Base-by-base conservation (phyloP, 169 alveolate species). In the Plasmodium chabaudi region DNA sequence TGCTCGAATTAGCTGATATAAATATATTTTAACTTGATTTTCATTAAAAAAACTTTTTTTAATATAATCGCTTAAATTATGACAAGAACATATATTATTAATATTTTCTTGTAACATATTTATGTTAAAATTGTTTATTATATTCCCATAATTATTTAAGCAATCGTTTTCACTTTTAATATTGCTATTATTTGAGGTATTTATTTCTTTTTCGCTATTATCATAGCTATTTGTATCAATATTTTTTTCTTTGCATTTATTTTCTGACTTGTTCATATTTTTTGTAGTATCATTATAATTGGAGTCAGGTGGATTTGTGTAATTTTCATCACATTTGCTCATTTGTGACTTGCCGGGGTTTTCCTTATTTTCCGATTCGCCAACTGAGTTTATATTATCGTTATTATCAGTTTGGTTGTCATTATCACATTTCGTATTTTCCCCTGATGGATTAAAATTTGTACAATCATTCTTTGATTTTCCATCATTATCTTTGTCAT, bases 1-100 rank as follows among this genome's bases (percentile, higher is more conserved):
- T 9, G 99, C 98, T 88, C 99, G 88, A 87, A 98, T 94, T 79
- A 98, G 73, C 92, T 98, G 98, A 88, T 97, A 99, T 15, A 98
- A 95, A 93, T 98, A 98, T 12, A 98, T 93, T 82, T 98, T 98
- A 27, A 97, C 95, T 46, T 77, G 88, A 49, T 77, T 77, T 55
- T 77, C 77, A 51, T 64, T 77, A 1, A 77, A 63, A 17, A 77
- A 77, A 23, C 75, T 64, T 15, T 77, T 77, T 34, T 77, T 77
- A 25, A 77, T 77, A 27, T 63, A 77, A 7, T 77, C 88, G 47
- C 73, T 77, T 34, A 77, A 47, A 23, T 77, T 77, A 23, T 77
- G 88, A 51, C 64, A 27, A 4, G 88, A 53, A 13, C 88, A 77
- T 6, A 77, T 77, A 19, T 77, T 39, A n/a, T 59, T 34, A 6